Conservation (phyloP, 805 yeast species). For the Pichia rugopelliculosa region DNA sequence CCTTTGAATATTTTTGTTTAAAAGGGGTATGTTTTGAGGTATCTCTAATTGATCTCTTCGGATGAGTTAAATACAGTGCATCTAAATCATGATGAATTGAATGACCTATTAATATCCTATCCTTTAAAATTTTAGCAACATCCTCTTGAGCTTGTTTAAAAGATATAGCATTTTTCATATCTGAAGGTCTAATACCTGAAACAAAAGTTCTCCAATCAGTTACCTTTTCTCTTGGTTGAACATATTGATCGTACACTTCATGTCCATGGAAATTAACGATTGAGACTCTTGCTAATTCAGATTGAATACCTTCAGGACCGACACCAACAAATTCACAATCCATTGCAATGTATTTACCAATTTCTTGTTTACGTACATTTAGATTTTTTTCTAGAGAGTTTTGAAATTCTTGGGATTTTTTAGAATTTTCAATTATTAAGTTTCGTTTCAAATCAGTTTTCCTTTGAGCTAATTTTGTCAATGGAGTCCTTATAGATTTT, state of each 20-base stretch:
- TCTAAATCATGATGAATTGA: conserved; percentile 75
- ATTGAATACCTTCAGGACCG: conserved; percentile 61
- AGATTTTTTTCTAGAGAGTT: not conserved
- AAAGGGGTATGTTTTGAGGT: conserved; percentile 60
- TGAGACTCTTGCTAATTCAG: conserved; percentile 81
- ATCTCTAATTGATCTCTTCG: conserved; percentile 57
- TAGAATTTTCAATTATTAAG: not conserved
- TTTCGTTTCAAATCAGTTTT: not conserved
- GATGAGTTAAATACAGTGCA: conserved; percentile 60
- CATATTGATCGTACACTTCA: conserved; percentile 63
- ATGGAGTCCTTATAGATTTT: conserved; percentile 9
- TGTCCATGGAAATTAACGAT: conserved; percentile 78
- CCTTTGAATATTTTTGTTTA: conserved; percentile 48
- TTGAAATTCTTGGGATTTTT: not conserved
- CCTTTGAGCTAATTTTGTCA: conserved; percentile 8
- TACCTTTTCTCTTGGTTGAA: conserved; percentile 65
- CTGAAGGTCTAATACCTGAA: conserved; percentile 69
- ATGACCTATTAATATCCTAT: conserved; percentile 71
- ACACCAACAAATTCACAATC: conserved; percentile 96
- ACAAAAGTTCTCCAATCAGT: conserved; percentile 93
- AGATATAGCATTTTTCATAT: conserved; percentile 60
- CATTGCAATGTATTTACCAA: conserved; percentile 72
- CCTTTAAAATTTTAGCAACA: conserved; percentile 46
- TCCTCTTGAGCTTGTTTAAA: conserved; percentile 59
- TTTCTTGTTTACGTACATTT: conserved; percentile 20